These are phyloP conservation scores for Debaryomycetaceae sp. DNA, from an alignment of 1,139 yeast species.

Conservation along the genomic window DNA sequence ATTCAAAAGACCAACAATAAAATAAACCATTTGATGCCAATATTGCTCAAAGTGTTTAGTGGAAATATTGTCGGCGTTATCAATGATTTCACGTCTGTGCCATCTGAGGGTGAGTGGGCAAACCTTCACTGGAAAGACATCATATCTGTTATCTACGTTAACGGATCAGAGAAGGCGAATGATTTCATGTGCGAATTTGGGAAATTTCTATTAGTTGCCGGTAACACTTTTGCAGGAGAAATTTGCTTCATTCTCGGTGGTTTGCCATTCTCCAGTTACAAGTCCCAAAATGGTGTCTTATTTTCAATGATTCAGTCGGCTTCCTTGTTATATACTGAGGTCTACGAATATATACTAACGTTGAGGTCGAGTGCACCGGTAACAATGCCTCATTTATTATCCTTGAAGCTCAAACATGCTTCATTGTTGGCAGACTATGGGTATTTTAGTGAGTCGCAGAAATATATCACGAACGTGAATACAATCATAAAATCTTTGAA, in stretches of 20 bases:
- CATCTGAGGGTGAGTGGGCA: conserved; percentile 48
- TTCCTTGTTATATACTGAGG: conserved; percentile 56
- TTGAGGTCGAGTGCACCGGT: conserved; percentile 31
- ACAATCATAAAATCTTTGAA: conserved; percentile 40
- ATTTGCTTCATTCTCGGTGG: conserved; percentile 50
- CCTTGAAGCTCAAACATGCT: conserved; percentile 61
- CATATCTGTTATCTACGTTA: conserved; percentile 41
- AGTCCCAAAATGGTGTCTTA: conserved; percentile 16
- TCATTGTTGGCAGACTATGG: conserved; percentile 65
- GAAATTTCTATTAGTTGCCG: conserved; percentile 37
- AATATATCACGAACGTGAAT: conserved; percentile 52
- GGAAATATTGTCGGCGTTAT: conserved; percentile 60
- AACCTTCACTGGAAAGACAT: conserved; percentile 50
- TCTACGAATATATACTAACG: conserved; percentile 60
- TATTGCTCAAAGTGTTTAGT: conserved; percentile 59
- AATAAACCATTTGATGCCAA: conserved; percentile 54
- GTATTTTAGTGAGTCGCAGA: conserved; percentile 51
- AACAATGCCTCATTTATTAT: conserved; percentile 45
- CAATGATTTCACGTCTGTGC: conserved; percentile 41
- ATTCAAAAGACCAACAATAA: conserved; percentile 40
- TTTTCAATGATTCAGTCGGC: conserved; percentile 23
- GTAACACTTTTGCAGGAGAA: conserved; percentile 37
- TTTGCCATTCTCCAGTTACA: conserved; percentile 34
- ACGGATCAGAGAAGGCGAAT: conserved; percentile 31
- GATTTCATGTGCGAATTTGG: conserved; percentile 56